These are phyloP conservation scores for Fraxinus velutina DNA, from an alignment of 305 asterid species.

Conservation along the genomic window DNA sequence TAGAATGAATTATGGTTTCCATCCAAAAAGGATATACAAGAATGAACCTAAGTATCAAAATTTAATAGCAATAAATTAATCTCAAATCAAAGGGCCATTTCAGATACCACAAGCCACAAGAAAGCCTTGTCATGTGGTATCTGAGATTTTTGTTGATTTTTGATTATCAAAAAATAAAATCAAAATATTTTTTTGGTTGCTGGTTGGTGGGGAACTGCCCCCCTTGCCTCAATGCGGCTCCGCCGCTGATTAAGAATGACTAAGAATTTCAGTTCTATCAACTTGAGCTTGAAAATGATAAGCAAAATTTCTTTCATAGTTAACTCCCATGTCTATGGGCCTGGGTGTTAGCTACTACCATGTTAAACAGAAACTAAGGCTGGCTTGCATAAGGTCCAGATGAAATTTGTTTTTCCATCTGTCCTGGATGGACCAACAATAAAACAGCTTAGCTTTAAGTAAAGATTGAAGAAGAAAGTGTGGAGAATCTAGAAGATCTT, in stretches of 20 bases:
- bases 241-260: background rate
- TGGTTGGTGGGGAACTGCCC: background rate
- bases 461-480: background rate
- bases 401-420: background rate
- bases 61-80: background rate
- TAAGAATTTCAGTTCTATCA: background rate
- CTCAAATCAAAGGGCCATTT: background rate
- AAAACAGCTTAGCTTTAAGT: background rate
- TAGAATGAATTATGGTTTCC: background rate
- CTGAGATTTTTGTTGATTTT: background rate
- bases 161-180: background rate
- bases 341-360: background rate
- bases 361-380: background rate
- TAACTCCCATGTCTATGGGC: background rate
- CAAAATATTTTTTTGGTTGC: background rate
- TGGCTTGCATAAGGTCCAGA: background rate
- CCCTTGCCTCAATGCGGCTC: background rate
- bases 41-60: background rate
- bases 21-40: background rate
- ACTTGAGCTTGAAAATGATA: background rate
- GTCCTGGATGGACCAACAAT: background rate
- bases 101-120: background rate
- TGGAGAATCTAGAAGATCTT: background rate
- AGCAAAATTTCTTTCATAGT: background rate
- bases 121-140: background rate